Evolutionary conservation across 257 asterid genomes (phyloP).

Genomic region (Voacanga thouarsii): DNA sequence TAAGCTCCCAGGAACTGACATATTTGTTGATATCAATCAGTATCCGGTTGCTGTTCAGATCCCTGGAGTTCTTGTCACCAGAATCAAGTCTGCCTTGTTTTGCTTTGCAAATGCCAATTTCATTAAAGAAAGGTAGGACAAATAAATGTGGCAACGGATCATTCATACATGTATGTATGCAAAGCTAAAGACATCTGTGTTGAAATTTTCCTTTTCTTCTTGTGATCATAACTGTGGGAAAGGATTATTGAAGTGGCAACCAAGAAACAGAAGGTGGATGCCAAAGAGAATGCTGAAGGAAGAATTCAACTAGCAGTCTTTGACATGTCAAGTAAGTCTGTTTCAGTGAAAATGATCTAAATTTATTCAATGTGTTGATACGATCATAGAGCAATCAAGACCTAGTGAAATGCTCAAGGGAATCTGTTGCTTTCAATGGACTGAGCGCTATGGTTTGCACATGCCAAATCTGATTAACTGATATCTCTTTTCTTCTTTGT

Average conservation of each 20-base stretch:
- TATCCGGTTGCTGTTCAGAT: constrained; percentile 34
- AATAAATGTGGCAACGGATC: background rate
- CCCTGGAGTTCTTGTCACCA: constrained; percentile 35
- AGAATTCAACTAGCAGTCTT: constrained; percentile 26
- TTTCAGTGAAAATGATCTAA: background rate
- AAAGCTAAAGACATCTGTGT: background rate
- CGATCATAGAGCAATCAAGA: background rate
- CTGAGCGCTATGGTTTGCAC: too few relatives aligned
- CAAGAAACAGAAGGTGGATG: constrained; percentile 15
- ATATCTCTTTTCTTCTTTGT: background rate
- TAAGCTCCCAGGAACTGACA: constrained; percentile 36
- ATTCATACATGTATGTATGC: background rate
- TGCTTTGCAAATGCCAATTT: constrained; percentile 40
- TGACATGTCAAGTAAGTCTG: constrained; percentile 39
- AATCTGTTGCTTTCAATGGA: background rate
- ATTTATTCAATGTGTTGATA: background rate
- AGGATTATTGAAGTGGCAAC: constrained; percentile 19
- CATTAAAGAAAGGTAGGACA: constrained; percentile 25
- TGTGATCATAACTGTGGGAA: constrained; percentile 7
- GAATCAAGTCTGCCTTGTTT: constrained; percentile 34
- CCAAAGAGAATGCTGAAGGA: constrained; percentile 14
- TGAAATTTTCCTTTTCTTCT: background rate
- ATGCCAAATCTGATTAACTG: too few relatives aligned
- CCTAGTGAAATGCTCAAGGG: background rate
- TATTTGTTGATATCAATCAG: constrained; percentile 32